Conservation (phyloP, 345 rosid species). For the Zanthoxylum bungeanum region DNA sequence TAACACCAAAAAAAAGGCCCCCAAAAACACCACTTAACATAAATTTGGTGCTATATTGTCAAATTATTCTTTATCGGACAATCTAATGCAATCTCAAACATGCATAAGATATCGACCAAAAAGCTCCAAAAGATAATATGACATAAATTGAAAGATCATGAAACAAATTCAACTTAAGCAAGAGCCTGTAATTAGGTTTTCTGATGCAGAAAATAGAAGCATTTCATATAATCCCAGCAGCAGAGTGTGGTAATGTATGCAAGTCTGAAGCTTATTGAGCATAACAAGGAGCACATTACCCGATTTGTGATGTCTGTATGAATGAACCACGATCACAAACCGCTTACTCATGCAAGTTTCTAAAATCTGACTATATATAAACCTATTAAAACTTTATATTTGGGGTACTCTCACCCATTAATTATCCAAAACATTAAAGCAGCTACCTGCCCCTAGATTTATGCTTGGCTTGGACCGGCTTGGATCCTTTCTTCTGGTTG, state of each 20-base stretch:
- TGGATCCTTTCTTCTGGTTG: conserved; percentile 32
- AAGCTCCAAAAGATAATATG: too few species aligned
- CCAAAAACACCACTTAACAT: too few species aligned
- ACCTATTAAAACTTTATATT: not conserved
- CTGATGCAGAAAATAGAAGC: not conserved
- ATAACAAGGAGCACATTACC: not conserved
- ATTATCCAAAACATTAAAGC: not conserved
- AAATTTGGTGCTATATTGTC: too few species aligned
- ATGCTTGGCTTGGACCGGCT: conserved; percentile 33
- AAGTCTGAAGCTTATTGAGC: not conserved
- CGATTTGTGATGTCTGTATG: not conserved
- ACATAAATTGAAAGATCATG: too few species aligned
- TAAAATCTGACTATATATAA: not conserved
- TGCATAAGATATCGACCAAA: too few species aligned
- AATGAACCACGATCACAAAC: not conserved
- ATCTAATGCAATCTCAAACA: too few species aligned
- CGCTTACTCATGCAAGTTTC: not conserved
- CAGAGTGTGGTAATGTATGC: not conserved
- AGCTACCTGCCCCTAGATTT: conserved; percentile 1
- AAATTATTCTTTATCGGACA: too few species aligned
- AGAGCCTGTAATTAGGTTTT: not conserved
- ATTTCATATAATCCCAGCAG: not conserved
- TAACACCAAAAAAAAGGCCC: too few species aligned
- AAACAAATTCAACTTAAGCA: too few species aligned
- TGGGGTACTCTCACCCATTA: not conserved